A percentile compares a stretch with the other conserved stretches of the same genome.
Conservation (phyloP, 78 protist genomes). For the Mastigamoeba balamuthi region DNA sequence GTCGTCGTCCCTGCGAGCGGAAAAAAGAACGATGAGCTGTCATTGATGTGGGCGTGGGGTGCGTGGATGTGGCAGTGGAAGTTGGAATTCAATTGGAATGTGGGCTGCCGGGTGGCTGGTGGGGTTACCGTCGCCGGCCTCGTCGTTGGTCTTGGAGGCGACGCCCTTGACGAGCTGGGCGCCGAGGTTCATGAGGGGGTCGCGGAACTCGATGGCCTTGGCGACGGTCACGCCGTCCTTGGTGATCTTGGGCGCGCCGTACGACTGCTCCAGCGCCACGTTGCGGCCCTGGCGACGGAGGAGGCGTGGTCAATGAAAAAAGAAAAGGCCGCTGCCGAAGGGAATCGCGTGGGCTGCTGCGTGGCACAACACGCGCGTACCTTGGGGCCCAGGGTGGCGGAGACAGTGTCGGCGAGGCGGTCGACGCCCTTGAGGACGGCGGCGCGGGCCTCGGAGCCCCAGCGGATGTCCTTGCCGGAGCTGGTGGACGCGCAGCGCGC, state of each 20-base stretch:
- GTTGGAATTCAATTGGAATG: background rate
- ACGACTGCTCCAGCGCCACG: constrained; percentile 90
- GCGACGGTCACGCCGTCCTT: constrained; percentile 99
- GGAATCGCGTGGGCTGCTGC: background rate
- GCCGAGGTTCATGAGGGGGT: constrained; percentile 87
- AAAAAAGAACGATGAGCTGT: background rate
- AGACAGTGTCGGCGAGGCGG: constrained; percentile 92
- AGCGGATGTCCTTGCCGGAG: constrained; percentile 70
- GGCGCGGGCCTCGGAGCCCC: constrained; percentile 83
- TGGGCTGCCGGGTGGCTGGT: background rate
- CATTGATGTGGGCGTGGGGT: too few relatives aligned
- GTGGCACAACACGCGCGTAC: background rate
- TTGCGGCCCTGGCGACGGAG: constrained; percentile 81
- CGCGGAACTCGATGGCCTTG: constrained; percentile 86
- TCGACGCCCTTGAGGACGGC: constrained; percentile 85
- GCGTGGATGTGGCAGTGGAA: too few relatives aligned
- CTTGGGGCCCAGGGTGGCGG: constrained; percentile 96
- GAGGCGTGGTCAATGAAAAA: background rate
- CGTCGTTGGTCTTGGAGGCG: constrained; percentile 95
- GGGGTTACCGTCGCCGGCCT: constrained; percentile 97
- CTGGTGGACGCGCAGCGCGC: background rate
- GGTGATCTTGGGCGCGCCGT: constrained; percentile 97
- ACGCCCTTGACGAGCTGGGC: constrained; percentile 90
- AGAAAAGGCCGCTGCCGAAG: background rate
- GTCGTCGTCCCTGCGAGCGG: constrained; percentile 77